Evolutionary conservation across 768 basidiomycete species (phyloP).

Genomic region (Candolleomyces efflorescens): DNA sequence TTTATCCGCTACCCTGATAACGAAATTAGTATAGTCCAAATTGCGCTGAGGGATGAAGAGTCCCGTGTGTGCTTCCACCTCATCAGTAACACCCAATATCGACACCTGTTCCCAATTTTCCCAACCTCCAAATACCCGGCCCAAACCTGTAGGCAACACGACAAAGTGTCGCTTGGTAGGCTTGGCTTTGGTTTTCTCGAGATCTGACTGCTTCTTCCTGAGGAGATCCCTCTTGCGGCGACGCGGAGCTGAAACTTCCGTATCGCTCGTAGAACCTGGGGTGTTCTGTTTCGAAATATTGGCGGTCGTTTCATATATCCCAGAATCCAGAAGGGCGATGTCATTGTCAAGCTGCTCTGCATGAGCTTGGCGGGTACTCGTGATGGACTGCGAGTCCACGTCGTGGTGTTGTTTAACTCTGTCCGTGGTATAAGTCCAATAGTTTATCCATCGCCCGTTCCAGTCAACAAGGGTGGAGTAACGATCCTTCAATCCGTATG

Average conservation of each 20-base stretch:
- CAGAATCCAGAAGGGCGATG: constrained; percentile 22
- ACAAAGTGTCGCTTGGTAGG: constrained; percentile 41
- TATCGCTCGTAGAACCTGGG: constrained; percentile 14
- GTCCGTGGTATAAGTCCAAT: constrained; percentile 47
- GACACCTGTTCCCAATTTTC: constrained; percentile 48
- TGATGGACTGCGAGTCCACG: constrained; percentile 6
- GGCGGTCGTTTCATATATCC: constrained; percentile 11
- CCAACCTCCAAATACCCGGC: constrained; percentile 34
- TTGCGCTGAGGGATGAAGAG: constrained; percentile 49
- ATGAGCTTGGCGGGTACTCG: constrained; percentile 10
- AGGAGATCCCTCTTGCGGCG: constrained; percentile 12
- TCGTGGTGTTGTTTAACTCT: constrained; percentile 15
- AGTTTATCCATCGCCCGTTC: constrained; percentile 56
- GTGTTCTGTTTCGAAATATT: constrained; percentile 5
- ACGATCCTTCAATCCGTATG: constrained; percentile 42
- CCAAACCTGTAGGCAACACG: constrained; percentile 44
- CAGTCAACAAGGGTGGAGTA: constrained; percentile 45
- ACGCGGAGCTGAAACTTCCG: constrained; percentile 12
- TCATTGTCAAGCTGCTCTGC: constrained; percentile 18
- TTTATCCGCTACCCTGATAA: constrained; percentile 38
- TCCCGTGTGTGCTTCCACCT: constrained; percentile 54
- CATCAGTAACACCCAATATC: constrained; percentile 49
- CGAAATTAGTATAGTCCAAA: constrained; percentile 45
- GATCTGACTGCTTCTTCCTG: constrained; percentile 20
- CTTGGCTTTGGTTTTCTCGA: constrained; percentile 18